These are phyloP conservation scores for Xylariales sp. DNA, from an alignment of 2,329 filamentous ascomycete genomes.

Conservation along the genomic window DNA sequence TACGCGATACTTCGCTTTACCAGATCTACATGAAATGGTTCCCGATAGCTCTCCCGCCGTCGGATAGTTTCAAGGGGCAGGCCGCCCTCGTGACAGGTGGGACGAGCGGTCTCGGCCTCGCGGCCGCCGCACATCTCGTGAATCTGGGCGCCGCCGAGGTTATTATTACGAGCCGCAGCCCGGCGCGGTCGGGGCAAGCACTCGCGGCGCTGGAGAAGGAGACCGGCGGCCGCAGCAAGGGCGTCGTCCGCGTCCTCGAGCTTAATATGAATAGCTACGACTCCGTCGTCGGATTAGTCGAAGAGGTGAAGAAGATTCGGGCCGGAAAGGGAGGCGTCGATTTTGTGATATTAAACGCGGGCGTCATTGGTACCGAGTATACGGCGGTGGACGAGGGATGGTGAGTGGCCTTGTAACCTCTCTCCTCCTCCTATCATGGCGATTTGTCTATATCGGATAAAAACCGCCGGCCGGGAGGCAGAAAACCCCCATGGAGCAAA, in stretches of 20 bases:
- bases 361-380: constrained; percentile 40
- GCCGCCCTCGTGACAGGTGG: constrained; percentile 56
- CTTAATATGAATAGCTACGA: constrained; percentile 46
- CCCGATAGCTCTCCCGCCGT: constrained; percentile 41
- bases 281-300: constrained; percentile 43
- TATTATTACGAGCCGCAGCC: constrained; percentile 55
- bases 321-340: constrained; percentile 43
- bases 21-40: constrained; percentile 47
- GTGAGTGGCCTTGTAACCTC: constrained; percentile 36
- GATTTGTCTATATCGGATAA: no score
- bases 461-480: neutral
- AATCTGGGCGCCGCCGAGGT: constrained; percentile 55
- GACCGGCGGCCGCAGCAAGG: constrained; percentile 38
- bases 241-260: constrained; percentile 41
- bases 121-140: constrained; percentile 54
- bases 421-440: neutral
- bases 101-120: constrained; percentile 56
- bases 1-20: constrained; percentile 23
- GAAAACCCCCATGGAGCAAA: neutral
- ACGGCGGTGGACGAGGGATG: constrained; percentile 45
- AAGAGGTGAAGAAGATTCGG: constrained; percentile 41
- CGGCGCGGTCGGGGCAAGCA: constrained; percentile 53
- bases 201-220: constrained; percentile 51
- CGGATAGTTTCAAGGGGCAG: constrained; percentile 45
- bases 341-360: constrained; percentile 46